A percentile compares a stretch with the other conserved stretches of the same genome.
Conservation (phyloP, 192 early-diverging fungal species). For the Paraglomus occultum region DNA sequence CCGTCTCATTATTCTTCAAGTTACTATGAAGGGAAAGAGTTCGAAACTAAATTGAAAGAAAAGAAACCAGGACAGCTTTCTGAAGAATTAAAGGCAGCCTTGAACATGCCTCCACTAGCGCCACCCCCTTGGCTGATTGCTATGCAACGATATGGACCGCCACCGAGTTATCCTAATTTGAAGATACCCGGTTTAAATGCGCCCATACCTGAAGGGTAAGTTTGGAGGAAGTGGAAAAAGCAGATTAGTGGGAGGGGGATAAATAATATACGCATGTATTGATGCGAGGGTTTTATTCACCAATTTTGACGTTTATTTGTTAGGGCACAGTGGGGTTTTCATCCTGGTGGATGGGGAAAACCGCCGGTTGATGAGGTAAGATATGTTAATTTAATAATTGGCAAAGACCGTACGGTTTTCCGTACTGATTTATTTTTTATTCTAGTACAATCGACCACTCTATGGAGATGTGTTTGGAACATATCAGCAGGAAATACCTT, state of each 20-base stretch:
- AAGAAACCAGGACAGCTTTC: conserved; percentile 87
- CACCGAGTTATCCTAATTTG: conserved; percentile 89
- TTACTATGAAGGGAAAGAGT: conserved; percentile 98
- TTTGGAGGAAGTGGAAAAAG: too few species aligned
- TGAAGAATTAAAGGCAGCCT: conserved; percentile 81
- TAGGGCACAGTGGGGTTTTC: conserved; percentile 97
- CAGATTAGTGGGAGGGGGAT: too few species aligned
- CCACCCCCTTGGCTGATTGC: conserved; percentile 97
- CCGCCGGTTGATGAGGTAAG: conserved; percentile 75
- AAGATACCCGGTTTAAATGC: conserved; percentile 93
- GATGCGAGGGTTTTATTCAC: too few species aligned
- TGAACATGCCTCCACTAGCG: conserved; percentile 88
- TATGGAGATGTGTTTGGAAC: conserved; percentile 96
- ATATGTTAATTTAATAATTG: background rate
- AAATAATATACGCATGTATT: too few species aligned
- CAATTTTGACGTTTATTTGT: too few species aligned
- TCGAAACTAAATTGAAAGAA: conserved; percentile 82
- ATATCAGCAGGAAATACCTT: conserved; percentile 47
- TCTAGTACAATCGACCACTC: conserved; percentile 79
- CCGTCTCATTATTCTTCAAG: conserved; percentile 27
- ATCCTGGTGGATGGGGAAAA: conserved; percentile 92
- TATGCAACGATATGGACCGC: conserved; percentile 97
- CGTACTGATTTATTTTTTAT: background rate
- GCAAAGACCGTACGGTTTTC: background rate
- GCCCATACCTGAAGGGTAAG: conserved; percentile 81